These are phyloP conservation scores for Suillus subluteus DNA, from an alignment of 768 basidiomycete species.

Conservation along the genomic window DNA sequence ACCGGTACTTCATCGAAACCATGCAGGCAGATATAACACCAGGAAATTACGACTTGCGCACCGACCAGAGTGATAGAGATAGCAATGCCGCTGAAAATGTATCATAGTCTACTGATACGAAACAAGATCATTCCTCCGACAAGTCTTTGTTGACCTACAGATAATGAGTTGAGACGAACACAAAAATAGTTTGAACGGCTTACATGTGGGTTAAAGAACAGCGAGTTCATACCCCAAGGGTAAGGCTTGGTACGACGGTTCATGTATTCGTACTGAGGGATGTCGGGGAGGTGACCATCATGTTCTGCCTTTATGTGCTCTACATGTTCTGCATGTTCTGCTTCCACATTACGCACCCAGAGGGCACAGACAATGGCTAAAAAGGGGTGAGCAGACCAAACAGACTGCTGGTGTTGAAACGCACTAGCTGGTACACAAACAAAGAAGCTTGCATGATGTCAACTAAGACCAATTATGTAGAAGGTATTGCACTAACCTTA, in stretches of 20 bases:
- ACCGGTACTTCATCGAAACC: background rate
- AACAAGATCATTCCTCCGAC: conserved; percentile 29
- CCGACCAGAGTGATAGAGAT: too few relatives aligned
- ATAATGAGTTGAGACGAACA: conserved; percentile 12
- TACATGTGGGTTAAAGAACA: conserved; percentile 82
- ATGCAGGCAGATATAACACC: background rate
- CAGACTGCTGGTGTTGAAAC: conserved; percentile 32
- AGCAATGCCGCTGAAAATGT: background rate
- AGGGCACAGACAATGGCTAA: conserved; percentile 30
- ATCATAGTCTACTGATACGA: conserved; percentile 4
- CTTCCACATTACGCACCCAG: conserved; percentile 57
- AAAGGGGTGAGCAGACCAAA: conserved; percentile 17
- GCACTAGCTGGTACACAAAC: conserved; percentile 76
- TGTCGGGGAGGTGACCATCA: conserved; percentile 69
- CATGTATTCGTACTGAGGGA: conserved; percentile 76
- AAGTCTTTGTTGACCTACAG: conserved; percentile 69
- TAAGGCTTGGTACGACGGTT: conserved; percentile 78
- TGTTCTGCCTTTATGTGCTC: conserved; percentile 75
- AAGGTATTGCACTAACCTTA: conserved; percentile 57
- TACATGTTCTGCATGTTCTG: conserved; percentile 70
- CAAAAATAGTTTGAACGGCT: conserved; percentile 24
- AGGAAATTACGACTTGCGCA: background rate
- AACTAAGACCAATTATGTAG: background rate
- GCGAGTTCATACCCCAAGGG: conserved; percentile 84
- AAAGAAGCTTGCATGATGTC: conserved; percentile 54